Base-by-base conservation (phyloP, 2,329 filamentous ascomycete genomes). In the Botrytis fragariae region DNA sequence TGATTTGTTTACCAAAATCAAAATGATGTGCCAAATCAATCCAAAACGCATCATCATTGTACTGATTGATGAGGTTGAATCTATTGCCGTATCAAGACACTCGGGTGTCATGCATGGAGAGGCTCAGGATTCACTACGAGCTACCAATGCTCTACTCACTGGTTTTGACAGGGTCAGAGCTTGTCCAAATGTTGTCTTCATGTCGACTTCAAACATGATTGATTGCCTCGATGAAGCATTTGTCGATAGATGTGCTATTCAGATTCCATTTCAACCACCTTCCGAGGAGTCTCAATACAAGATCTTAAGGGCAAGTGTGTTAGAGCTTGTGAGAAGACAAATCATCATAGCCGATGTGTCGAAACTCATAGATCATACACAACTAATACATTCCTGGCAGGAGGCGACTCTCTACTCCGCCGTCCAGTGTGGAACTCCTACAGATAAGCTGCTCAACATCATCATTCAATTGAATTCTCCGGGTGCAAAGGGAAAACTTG, bases 1-100 rank as follows among this genome's bases (percentile, higher is more conserved):
- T 20, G 77, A 80, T 10, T 81, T 85, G 3, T 86, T 87, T 74
- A 82, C 82, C 4, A 79, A 78, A 14, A 81, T 87, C 20, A 75
- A 76, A 25, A 25, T 37, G 0, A 76, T 79, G 72, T 80, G 79
- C 59, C 65, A 77, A 65, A 75, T 77, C 37, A 60, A 77, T 8
- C 71, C 76, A 12, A 70, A 75, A 10, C 57, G 72, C 8, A 79
- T 81, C 59, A 68, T 78, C n/a, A 79, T 79, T 65, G 76, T 81
- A 29, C 67, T 82, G 0, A 80, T 82, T 57, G 80, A 82, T 61
- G 81, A 82, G 69, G 77, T 81, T 44, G 81, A 82, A 73, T 79
- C 78, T 39, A 78, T 82, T 61, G 79, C 69, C 6, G 60, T 63
- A 35, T 79, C 78, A 12, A 72, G 81, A 67, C 74, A 78, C 42